phyloP scores from a whole-genome alignment of 768 basidiomycete species.

The Exsudoporus frostii region DNA sequence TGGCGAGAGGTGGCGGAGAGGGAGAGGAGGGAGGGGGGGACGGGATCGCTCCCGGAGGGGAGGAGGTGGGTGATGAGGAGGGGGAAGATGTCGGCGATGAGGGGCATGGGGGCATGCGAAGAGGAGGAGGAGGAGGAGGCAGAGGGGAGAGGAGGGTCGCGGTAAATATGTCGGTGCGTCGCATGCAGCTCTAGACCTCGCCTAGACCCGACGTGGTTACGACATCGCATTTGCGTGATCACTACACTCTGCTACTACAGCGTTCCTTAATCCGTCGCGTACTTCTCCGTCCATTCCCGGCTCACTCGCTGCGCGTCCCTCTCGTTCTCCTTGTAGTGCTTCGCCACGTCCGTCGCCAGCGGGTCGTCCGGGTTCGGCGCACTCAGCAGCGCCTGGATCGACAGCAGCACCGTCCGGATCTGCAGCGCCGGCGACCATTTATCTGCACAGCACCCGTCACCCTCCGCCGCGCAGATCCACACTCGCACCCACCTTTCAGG shows the following conservation, averaged over 20 bases:
- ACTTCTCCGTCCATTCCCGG: slow-evolving; percentile 93
- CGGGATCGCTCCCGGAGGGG: not conserved
- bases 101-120: slow-evolving; percentile 20
- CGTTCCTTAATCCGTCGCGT: slow-evolving; percentile 46
- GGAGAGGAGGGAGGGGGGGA: slow-evolving; percentile 18
- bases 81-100: slow-evolving; percentile 35
- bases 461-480: not conserved
- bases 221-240: slow-evolving; percentile 8
- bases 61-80: slow-evolving; percentile 31
- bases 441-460: slow-evolving; percentile 45
- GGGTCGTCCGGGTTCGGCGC: slow-evolving; percentile 98
- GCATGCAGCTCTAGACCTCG: slow-evolving; percentile 21
- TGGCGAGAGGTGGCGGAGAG: slow-evolving; percentile 24
- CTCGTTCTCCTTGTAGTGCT: slow-evolving; percentile 98
- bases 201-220: slow-evolving; percentile 17
- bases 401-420: slow-evolving; percentile 95
- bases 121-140: not conserved
- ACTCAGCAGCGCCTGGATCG: slow-evolving; percentile 93
- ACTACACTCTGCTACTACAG: not conserved
- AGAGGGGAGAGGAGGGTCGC: slow-evolving; percentile 13
- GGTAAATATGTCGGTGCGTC: slow-evolving; percentile 14
- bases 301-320: slow-evolving; percentile 89
- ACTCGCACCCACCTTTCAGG: slow-evolving; percentile 71
- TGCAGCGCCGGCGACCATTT: slow-evolving; percentile 99
- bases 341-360: slow-evolving; percentile 91